A percentile compares a stretch with the other conserved stretches of the same genome.
Evolutionary conservation across 2,329 filamentous ascomycete genomes (phyloP).

Genomic region (Talaromyces sp.): DNA sequence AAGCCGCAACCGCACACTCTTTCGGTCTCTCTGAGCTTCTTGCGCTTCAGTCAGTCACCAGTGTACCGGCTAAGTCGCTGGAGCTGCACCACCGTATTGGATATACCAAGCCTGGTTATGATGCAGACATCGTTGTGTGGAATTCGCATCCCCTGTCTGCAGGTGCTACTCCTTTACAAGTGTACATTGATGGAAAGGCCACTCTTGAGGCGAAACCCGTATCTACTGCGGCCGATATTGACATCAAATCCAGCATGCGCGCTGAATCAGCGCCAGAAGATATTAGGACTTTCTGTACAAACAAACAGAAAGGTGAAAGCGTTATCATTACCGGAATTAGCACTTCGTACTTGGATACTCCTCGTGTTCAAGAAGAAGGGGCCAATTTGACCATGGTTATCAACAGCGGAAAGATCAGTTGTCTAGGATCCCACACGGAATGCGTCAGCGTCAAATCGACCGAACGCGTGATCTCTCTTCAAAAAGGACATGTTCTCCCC

Average conservation of each 20-base stretch:
- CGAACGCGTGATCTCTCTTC: slow-evolving; percentile 42
- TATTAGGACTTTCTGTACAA: slow-evolving; percentile 14
- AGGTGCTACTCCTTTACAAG: slow-evolving; percentile 54
- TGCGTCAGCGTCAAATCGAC: slow-evolving; percentile 37
- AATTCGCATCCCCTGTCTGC: slow-evolving; percentile 57
- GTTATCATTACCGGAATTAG: slow-evolving; percentile 21
- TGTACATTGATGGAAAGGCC: slow-evolving; percentile 58
- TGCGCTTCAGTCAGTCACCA: slow-evolving; percentile 54
- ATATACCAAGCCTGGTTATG: slow-evolving; percentile 56
- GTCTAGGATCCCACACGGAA: slow-evolving; percentile 48
- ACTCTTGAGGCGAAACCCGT: slow-evolving; percentile 22
- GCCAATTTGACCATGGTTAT: slow-evolving; percentile 45
- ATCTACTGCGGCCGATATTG: neutral
- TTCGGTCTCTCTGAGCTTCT: slow-evolving; percentile 58
- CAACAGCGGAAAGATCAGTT: slow-evolving; percentile 49
- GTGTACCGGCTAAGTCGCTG: slow-evolving; percentile 53
- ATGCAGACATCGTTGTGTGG: slow-evolving; percentile 58
- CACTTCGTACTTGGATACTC: slow-evolving; percentile 27
- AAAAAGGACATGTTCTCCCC: slow-evolving; percentile 56
- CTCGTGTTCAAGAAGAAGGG: neutral
- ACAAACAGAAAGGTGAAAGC: slow-evolving; percentile 18
- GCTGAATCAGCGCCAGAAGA: slow-evolving; percentile 15
- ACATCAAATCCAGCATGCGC: slow-evolving; percentile 18
- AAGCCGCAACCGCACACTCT: slow-evolving; percentile 43
- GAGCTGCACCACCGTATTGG: slow-evolving; percentile 54